A percentile compares a stretch with the other conserved stretches of the same genome.
These are phyloP conservation scores for Starmerella vaccinii DNA, from an alignment of 805 yeast genomes.

Conservation along the genomic window DNA sequence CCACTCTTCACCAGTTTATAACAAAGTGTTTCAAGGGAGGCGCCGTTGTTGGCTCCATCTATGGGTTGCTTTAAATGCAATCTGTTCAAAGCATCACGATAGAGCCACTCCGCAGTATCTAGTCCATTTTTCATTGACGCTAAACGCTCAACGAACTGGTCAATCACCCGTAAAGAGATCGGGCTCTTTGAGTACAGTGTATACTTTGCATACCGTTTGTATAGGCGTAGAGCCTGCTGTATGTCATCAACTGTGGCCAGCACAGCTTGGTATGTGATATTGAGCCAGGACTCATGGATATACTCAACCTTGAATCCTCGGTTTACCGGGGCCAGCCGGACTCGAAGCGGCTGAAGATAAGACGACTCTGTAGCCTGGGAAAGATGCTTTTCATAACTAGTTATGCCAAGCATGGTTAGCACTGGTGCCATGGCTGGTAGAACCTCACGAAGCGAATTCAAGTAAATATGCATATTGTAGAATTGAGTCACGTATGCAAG, in stretches of 20 bases:
- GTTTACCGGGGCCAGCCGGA: not conserved
- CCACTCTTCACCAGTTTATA: constrained; percentile 5
- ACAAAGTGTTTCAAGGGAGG: constrained; percentile 20
- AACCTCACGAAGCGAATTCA: constrained; percentile 15
- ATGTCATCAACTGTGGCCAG: constrained; percentile 21
- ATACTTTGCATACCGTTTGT: constrained; percentile 14
- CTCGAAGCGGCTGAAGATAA: not conserved
- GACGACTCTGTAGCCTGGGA: constrained; percentile 1
- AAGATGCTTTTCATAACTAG: constrained; percentile 3
- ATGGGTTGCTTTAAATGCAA: constrained; percentile 12
- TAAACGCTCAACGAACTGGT: constrained; percentile 25
- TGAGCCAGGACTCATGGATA: constrained; percentile 24
- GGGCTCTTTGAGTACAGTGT: not conserved
- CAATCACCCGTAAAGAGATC: constrained; percentile 18
- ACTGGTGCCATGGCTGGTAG: constrained; percentile 20
- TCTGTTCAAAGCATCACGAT: constrained; percentile 15
- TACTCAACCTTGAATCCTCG: constrained; percentile 3
- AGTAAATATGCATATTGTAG: constrained; percentile 21
- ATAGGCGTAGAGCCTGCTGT: constrained; percentile 16
- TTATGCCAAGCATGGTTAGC: constrained; percentile 19
- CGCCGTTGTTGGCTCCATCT: constrained; percentile 15
- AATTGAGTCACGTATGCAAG: constrained; percentile 23
- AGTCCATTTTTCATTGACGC: constrained; percentile 13
- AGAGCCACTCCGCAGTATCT: constrained; percentile 22
- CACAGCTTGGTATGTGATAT: constrained; percentile 25